Conservation (phyloP, 768 basidiomycete genomes). For the Mrakia blollopis region DNA sequence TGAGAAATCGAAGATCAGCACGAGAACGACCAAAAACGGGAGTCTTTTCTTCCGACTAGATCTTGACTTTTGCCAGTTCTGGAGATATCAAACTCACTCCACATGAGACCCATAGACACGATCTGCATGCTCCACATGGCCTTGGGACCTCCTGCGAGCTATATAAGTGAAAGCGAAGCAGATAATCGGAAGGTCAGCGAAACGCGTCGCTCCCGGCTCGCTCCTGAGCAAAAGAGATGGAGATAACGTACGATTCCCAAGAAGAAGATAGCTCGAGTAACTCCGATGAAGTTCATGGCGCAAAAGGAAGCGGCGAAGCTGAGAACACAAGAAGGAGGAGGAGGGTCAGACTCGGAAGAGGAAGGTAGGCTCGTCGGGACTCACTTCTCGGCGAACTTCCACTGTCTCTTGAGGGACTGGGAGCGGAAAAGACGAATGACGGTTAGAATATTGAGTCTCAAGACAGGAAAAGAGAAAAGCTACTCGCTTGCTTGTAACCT, state of each 20-base stretch:
- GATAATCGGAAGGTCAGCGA: conserved; percentile 23
- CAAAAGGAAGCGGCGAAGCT: conserved; percentile 84
- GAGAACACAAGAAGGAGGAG: not conserved
- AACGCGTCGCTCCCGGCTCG: conserved; percentile 17
- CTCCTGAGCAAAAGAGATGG: conserved; percentile 18
- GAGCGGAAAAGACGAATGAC: not conserved
- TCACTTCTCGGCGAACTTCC: conserved; percentile 16
- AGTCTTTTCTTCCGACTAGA: not conserved
- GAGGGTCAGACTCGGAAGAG: not conserved
- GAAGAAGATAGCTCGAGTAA: conserved; percentile 57
- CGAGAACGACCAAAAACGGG: too few relatives aligned
- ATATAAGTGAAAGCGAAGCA: conserved; percentile 69
- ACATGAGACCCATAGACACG: conserved; percentile 78
- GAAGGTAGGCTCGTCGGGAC: not conserved
- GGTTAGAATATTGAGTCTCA: not conserved
- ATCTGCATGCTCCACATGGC: conserved; percentile 85
- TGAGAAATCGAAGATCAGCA: too few relatives aligned
- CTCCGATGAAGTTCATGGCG: conserved; percentile 84
- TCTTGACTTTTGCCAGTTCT: not conserved
- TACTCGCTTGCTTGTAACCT: conserved; percentile 14
- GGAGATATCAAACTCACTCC: conserved; percentile 42
- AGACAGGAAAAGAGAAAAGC: not conserved
- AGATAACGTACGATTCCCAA: not conserved
- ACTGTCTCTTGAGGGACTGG: conserved; percentile 6
- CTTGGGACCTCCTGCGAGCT: conserved; percentile 78